Evolutionary conservation across 208 protist species (phyloP).

Genomic region (Trypanosoma avium): DNA sequence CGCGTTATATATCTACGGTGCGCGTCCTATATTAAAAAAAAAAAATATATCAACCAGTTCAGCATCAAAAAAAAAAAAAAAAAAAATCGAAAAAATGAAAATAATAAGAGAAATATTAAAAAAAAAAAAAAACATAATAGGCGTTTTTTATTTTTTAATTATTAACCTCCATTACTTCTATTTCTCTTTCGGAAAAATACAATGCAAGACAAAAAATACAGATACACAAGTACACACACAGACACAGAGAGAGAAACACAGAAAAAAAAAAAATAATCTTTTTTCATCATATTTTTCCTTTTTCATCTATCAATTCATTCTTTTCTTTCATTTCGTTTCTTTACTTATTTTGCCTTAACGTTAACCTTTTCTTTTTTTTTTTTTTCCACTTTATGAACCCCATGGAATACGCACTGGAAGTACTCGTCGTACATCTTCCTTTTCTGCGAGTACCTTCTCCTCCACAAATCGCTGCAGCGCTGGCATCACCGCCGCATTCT

Average conservation of each 20-base stretch:
- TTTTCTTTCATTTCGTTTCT: too few species aligned
- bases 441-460: slow-evolving; percentile 48
- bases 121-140: too few species aligned
- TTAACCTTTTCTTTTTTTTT: slow-evolving; percentile 5
- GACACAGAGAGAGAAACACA: slow-evolving; percentile 20
- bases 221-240: background rate
- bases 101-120: too few species aligned
- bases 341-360: too few species aligned
- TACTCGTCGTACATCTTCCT: slow-evolving; percentile 73
- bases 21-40: too few species aligned
- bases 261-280: slow-evolving; percentile 17
- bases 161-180: too few species aligned
- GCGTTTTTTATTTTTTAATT: too few species aligned
- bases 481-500: slow-evolving; percentile 44
- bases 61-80: too few species aligned
- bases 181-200: too few species aligned
- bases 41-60: too few species aligned
- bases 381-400: background rate
- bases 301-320: background rate
- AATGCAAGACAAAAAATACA: slow-evolving; percentile 3
- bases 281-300: background rate
- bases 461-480: slow-evolving; percentile 69
- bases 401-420: slow-evolving; percentile 68
- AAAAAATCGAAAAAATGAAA: too few species aligned
- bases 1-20: too few species aligned